Evolutionary conservation across 306 rosid species (phyloP), one percentile per base, ranked within the genome.

Genomic region (Oemleria cerasiformis): DNA sequence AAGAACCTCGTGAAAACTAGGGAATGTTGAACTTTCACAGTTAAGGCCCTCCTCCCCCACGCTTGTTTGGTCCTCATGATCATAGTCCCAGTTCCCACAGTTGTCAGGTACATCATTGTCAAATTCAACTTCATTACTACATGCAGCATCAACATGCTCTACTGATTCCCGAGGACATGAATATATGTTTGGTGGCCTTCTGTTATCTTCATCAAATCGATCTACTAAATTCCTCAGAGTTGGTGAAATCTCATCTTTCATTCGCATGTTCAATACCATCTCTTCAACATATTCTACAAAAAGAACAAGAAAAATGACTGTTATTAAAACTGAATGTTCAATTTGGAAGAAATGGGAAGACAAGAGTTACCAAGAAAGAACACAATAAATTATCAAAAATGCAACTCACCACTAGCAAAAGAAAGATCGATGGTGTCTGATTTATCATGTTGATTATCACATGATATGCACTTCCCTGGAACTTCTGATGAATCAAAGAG

Each of bases 401-500:
- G 25, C 66, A 83, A 81, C 90, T 70, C 68, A 94, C 99, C 99
- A 81, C 67, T 82, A 71, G 86, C 95, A 78, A 91, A 94, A 78
- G 95, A 94, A 79, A 91, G 86, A 79, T 94, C 99, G 65, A 89
- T 84, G 25, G 78, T 78, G 68, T 84, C 90, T 39, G 92, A 82
- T 63, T n/a, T 76, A 74, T 82, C 87, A 45, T 75, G 79, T 77
- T 83, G 86, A 81, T 78, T 72, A 80, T 85, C 81, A 54, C 75
- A 71, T 67, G 78, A 63, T 78, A 76, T 79, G 79, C 95, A 82
- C 64, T 85, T 94, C 45, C 77, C 90, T 16, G 95, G 97, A 20
- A 94, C 87, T 74, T 94, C 97, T 25, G 65, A 84, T 50, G 99
- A 91, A 83, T 94, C 99, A 79, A 94, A 91, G 70, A 91, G 96